Conservation (phyloP, 495 filamentous ascomycete species). For the Penicillium atrosanguineum region DNA sequence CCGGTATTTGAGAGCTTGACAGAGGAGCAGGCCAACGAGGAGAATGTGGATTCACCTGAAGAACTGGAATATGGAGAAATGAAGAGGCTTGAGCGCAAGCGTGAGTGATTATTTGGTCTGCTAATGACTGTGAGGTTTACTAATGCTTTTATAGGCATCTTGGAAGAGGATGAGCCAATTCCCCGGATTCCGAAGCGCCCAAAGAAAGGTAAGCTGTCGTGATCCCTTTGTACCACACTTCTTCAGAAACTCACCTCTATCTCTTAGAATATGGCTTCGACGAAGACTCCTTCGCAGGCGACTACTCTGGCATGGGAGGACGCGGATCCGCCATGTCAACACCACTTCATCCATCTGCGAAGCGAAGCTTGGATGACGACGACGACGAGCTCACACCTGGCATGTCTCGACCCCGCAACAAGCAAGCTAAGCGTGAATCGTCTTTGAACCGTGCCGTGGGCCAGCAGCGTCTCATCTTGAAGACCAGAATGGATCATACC, state of each 20-base stretch:
- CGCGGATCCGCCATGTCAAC: slow-evolving; percentile 42
- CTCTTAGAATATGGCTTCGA: slow-evolving; percentile 34
- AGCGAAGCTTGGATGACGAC: slow-evolving; percentile 33
- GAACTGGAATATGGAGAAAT: slow-evolving; percentile 83
- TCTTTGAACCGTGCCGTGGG: slow-evolving; percentile 35
- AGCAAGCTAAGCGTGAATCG: slow-evolving; percentile 37
- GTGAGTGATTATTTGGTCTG: slow-evolving; percentile 34
- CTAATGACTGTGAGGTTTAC: background rate
- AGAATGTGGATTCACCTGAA: slow-evolving; percentile 87
- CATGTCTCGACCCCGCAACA: slow-evolving; percentile 33
- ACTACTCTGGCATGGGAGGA: slow-evolving; percentile 34
- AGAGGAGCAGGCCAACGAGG: slow-evolving; percentile 68
- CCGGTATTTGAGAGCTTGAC: slow-evolving; percentile 76
- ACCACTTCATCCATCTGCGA: slow-evolving; percentile 38
- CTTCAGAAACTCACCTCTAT: slow-evolving; percentile 1
- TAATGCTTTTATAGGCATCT: slow-evolving; percentile 35
- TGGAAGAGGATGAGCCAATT: slow-evolving; percentile 62
- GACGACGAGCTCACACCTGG: slow-evolving; percentile 40
- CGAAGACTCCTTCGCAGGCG: slow-evolving; percentile 35
- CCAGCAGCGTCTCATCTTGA: slow-evolving; percentile 47
- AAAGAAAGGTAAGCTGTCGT: slow-evolving; percentile 48
- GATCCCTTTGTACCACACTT: background rate
- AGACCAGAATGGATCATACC: slow-evolving; percentile 48
- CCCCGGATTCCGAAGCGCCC: slow-evolving; percentile 55
- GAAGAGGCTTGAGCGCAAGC: slow-evolving; percentile 81